Base-by-base conservation (phyloP, 1,139 yeast genomes). In the Meyerozyma elateridarum region DNA sequence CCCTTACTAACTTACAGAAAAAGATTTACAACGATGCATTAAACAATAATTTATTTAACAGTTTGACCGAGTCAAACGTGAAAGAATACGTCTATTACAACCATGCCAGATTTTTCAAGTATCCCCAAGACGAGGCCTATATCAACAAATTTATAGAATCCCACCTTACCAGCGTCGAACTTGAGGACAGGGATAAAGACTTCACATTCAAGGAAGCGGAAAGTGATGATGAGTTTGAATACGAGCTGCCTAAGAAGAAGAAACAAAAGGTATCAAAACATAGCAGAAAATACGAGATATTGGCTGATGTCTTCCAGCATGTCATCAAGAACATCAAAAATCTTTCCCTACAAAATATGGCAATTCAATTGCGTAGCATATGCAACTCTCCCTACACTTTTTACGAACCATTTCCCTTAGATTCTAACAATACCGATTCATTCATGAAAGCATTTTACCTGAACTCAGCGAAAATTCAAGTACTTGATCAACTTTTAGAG, bases 341-440 rank as follows among this genome's bases (percentile, higher is more conserved):
- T 25, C 42, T 61, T 22, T 51, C 59, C 13, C 61, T 85, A 31
- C 79, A 74, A 40, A 85, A 85, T 47, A 49, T 76, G 46, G 65
- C 84, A 56, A 85, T 89, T 84, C 96, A 88, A 52, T 63, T 88
- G 33, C 67, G 98, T 32, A 77, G 80, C 40, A 75, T 85, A 6
- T 88, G 96, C 46, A 82, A 87, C 46, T 81, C 95, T 0, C 95
- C 96, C 0, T 83, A 82, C 49, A 57, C 84, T 29, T 85, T 82
- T 49, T 85, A 79, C 56, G 84, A 80, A 42, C 97, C 96, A 0
- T 85, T 85, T 29, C 51, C 49, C 70, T 59, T 69, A 11, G 57
- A 60, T 20, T 57, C 46, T 22, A 42, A 53, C 20, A 48, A 48
- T 1, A 56, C 62, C 12, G 72, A 28, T 1, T 30, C 39, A 17